Evolutionary conservation across 108 stramenopile species (phyloP).

Genomic region (Mayamaea pseudoterrestris): DNA sequence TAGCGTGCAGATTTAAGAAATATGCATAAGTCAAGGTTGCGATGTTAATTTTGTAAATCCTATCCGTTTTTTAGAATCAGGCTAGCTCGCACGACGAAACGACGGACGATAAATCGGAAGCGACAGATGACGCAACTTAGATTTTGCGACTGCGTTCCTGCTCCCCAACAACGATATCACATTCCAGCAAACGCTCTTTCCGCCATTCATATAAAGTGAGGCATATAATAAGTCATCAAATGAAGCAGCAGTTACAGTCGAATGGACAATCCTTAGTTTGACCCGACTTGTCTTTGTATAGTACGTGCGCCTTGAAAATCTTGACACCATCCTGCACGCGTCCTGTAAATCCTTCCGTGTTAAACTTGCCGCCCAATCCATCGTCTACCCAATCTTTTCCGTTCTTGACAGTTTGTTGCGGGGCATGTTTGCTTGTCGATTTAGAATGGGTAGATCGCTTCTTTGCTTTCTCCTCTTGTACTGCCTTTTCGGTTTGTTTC

Average conservation of each 20-base stretch:
- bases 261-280: constrained; percentile 67
- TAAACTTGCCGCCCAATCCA: constrained; percentile 74
- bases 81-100: too few relatives aligned
- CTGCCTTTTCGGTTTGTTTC: background rate
- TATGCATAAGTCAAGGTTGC: too few relatives aligned
- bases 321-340: constrained; percentile 65
- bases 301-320: constrained; percentile 78
- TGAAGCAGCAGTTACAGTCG: constrained; percentile 85
- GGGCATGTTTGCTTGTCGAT: background rate
- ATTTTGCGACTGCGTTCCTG: too few relatives aligned
- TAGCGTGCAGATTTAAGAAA: background rate
- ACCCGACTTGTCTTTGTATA: constrained; percentile 70
- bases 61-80: too few relatives aligned
- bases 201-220: too few relatives aligned
- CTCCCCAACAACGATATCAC: too few relatives aligned
- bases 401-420: background rate
- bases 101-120: too few relatives aligned
- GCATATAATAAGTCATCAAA: too few relatives aligned
- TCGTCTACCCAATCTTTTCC: constrained; percentile 58
- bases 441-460: too few relatives aligned
- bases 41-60: too few relatives aligned
- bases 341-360: constrained; percentile 74
- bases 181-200: too few relatives aligned
- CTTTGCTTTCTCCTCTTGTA: background rate
- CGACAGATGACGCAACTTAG: too few relatives aligned